A percentile compares a stretch with the other conserved stretches of the same genome.
Evolutionary conservation across 176 grass and related monocot species (phyloP).

Genomic region (Triticum aestivum): DNA sequence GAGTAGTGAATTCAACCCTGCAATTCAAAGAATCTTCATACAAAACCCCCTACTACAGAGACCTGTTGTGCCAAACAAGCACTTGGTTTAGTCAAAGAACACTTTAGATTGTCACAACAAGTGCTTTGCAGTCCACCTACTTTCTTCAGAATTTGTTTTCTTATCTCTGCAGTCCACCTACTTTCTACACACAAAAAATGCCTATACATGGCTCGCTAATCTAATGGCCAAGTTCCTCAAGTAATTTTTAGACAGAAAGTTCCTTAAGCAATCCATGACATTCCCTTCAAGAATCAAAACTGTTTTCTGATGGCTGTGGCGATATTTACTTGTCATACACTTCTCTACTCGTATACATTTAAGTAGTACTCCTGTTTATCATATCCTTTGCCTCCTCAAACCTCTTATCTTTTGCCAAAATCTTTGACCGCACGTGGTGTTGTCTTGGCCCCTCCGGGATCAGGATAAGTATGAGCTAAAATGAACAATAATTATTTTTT

Average conservation of each 20-base stretch:
- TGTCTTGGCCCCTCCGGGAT: background rate
- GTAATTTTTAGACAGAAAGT: no score
- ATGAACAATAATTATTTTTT: background rate
- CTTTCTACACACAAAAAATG: no score
- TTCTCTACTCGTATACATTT: background rate
- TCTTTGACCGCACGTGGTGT: constrained; percentile 29
- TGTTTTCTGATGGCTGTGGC: background rate
- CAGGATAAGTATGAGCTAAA: background rate
- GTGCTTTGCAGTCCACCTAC: no score
- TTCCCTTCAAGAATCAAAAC: background rate
- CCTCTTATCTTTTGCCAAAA: constrained; percentile 29
- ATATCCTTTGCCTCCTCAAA: constrained; percentile 18
- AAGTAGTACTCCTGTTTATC: background rate
- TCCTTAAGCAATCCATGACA: no score
- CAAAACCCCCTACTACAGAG: no score
- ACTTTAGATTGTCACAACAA: no score
- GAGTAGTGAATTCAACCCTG: no score
- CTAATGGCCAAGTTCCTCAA: no score
- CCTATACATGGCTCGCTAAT: no score
- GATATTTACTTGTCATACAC: background rate
- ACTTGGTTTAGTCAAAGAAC: constrained; percentile 14
- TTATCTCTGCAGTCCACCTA: no score
- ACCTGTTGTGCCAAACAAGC: background rate
- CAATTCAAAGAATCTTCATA: no score
- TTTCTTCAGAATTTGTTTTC: no score